phyloP scores from a whole-genome alignment of 2,329 filamentous ascomycete species.

The Geoglossum cookeanum region DNA sequence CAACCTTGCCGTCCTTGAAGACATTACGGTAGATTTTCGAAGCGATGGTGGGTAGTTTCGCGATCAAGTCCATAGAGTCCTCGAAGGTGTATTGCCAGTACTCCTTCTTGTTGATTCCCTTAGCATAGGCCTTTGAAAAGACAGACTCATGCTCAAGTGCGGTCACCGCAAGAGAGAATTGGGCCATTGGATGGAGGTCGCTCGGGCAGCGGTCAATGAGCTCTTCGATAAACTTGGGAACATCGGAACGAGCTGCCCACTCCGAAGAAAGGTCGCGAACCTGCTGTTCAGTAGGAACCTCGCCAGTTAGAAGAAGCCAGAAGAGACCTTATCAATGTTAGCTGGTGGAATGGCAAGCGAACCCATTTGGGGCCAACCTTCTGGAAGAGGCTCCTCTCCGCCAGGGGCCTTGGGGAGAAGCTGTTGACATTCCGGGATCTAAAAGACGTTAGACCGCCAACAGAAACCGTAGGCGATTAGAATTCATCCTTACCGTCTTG shows the following conservation, averaged over 20 bases:
- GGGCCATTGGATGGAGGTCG: conserved; percentile 98
- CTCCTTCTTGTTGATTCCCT: conserved; percentile 98
- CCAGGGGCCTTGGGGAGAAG: conserved; percentile 92
- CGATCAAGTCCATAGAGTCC: conserved; percentile 99
- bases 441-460: conserved; percentile 12
- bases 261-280: conserved; percentile 95
- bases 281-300: conserved; percentile 95
- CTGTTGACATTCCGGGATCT: conserved; percentile 96
- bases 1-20: conserved; percentile 99
- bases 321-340: conserved; percentile 52
- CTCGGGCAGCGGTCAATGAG: conserved; percentile 98
- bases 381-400: conserved; percentile 89
- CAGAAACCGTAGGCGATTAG: background rate
- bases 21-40: conserved; percentile 99
- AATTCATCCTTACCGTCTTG: conserved; percentile 46
- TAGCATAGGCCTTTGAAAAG: conserved; percentile 96
- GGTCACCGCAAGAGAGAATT: conserved; percentile 94
- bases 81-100: conserved; percentile 99
- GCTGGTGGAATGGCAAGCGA: background rate
- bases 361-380: conserved; percentile 36
- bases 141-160: conserved; percentile 96
- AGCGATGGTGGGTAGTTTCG: conserved; percentile 96
- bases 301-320: conserved; percentile 96
- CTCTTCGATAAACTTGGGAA: conserved; percentile 97
- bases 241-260: conserved; percentile 91